Base-by-base conservation (phyloP, 2,329 filamentous ascomycete species). In the Colletotrichum ledebouriae region DNA sequence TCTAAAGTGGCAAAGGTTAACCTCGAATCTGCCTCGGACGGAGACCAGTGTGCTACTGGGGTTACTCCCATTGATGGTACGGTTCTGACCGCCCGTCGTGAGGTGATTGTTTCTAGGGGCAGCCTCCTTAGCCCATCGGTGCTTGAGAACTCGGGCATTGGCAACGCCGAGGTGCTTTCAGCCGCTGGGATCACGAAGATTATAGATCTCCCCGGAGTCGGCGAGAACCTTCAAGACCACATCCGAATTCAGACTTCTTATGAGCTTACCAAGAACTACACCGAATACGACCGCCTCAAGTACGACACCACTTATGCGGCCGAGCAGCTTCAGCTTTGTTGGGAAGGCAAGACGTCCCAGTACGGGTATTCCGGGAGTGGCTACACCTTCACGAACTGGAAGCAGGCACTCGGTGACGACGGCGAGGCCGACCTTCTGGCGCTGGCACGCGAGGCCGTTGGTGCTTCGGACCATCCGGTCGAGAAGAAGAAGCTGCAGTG, bases 131-230 rank as follows among this genome's bases (percentile, higher is more conserved):
- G 85, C 1, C 86, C 86, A 1, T 83, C 87, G 42, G 74, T 90
- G 0, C 82, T 90, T 3, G 86, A 87, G 72, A 81, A 87, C 1
- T 85, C 82, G n/a, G 88, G 88, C 22, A 80, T 90, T 22, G 87
- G 87, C 2, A 83, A 83, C 1, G 72, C 71, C 6, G 73, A 78
- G 0, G 81, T 89, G 42, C 80, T 90, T 2, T 66, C 79, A 6
- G 76, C 78, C 4, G 80, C 84, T 60, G 75, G 78, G 4, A 86
- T 90, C 63, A 73, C 79, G 1, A 78, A 85, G 4, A 66, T 87
- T 15, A 75, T 81, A 0, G 81, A 90, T 70, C 79, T 86, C 0
- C 87, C 86, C 0, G 87, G 86, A 13, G 87, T 91, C 1, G 89
- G 77, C 0, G 73, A 77, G 3, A 78, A 78, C 29, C 73, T 79